phyloP scores from a whole-genome alignment of 805 yeast genomes.

The Metahyphopichia silvanorum region DNA sequence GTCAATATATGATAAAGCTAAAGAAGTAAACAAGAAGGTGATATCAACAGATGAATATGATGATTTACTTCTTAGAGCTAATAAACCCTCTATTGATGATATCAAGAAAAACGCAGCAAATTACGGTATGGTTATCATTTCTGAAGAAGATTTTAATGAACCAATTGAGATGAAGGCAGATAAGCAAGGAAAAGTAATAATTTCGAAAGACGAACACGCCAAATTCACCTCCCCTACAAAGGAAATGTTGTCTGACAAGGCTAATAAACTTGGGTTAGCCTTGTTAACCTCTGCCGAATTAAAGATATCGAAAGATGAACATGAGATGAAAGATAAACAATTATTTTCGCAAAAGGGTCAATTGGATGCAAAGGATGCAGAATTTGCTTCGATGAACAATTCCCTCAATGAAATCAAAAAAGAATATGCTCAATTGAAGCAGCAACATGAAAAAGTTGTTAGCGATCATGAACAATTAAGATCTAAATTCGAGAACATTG shows the following conservation, averaged over 20 bases:
- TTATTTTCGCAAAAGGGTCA: too few relatives aligned
- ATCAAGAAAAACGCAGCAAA: constrained; percentile 20
- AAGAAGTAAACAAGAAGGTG: constrained; percentile 7
- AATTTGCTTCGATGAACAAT: constrained; percentile 13
- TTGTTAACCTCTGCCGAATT: constrained; percentile 11
- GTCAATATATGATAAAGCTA: constrained; percentile 9
- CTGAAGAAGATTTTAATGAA: constrained; percentile 21
- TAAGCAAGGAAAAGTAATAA: too few relatives aligned
- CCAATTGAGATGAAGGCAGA: too few relatives aligned
- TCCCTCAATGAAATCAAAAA: too few relatives aligned
- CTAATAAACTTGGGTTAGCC: constrained; percentile 4
- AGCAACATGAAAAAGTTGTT: constrained; percentile 13
- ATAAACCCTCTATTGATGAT: constrained; percentile 24
- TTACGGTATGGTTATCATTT: constrained; percentile 25
- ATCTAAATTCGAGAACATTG: too few relatives aligned
- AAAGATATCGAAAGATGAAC: constrained; percentile 14
- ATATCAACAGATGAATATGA: constrained; percentile 23
- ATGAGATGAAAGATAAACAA: constrained; percentile 10
- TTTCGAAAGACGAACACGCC: constrained; percentile 1
- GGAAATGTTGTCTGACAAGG: constrained; percentile 2
- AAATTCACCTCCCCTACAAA: neutral
- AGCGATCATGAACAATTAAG: too few relatives aligned
- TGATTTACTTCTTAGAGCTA: constrained; percentile 24
- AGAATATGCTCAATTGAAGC: constrained; percentile 19
- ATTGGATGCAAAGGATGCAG: constrained; percentile 13